These are phyloP conservation scores for Tricholoma flavovirens DNA, from an alignment of 768 basidiomycete species.

Conservation along the genomic window DNA sequence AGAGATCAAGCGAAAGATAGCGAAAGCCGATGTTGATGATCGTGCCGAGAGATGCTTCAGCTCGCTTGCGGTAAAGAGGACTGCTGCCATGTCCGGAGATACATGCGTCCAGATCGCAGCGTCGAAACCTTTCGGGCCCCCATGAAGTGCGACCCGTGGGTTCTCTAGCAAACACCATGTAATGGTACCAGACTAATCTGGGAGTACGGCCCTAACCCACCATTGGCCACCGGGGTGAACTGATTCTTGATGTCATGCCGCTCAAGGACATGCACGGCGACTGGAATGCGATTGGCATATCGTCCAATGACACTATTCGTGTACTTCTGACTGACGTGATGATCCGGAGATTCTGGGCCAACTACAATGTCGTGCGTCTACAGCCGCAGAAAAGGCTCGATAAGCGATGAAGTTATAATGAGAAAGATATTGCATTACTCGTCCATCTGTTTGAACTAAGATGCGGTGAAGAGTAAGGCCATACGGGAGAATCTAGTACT, in stretches of 20 bases:
- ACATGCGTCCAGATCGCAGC: slow-evolving; percentile 46
- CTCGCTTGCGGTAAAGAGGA: slow-evolving; percentile 55
- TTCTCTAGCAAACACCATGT: too few relatives aligned
- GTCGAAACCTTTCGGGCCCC: slow-evolving; percentile 61
- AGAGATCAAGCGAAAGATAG: slow-evolving; percentile 53
- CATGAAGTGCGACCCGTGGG: too few relatives aligned
- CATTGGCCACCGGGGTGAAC: slow-evolving; percentile 40
- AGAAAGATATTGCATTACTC: slow-evolving; percentile 30
- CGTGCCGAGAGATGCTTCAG: slow-evolving; percentile 32
- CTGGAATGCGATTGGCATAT: slow-evolving; percentile 68
- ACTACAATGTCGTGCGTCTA: slow-evolving; percentile 75
- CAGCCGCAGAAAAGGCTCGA: neutral
- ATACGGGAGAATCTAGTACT: slow-evolving; percentile 51
- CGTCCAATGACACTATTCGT: slow-evolving; percentile 69
- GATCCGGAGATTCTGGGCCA: slow-evolving; percentile 60
- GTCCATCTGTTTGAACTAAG: slow-evolving; percentile 59
- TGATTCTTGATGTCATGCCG: slow-evolving; percentile 46
- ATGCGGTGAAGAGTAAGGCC: slow-evolving; percentile 68
- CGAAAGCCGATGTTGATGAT: slow-evolving; percentile 29
- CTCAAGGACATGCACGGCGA: slow-evolving; percentile 46
- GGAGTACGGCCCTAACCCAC: slow-evolving; percentile 20
- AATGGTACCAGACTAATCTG: neutral
- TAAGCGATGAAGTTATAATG: neutral
- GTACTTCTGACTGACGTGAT: slow-evolving; percentile 58
- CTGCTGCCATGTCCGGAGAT: slow-evolving; percentile 29